Percentiles rank a stretch among this genome's conserved stretches.
Evolutionary conservation across 1,139 yeast species (phyloP).

Genomic region (Blastobotrys buckinghamii): DNA sequence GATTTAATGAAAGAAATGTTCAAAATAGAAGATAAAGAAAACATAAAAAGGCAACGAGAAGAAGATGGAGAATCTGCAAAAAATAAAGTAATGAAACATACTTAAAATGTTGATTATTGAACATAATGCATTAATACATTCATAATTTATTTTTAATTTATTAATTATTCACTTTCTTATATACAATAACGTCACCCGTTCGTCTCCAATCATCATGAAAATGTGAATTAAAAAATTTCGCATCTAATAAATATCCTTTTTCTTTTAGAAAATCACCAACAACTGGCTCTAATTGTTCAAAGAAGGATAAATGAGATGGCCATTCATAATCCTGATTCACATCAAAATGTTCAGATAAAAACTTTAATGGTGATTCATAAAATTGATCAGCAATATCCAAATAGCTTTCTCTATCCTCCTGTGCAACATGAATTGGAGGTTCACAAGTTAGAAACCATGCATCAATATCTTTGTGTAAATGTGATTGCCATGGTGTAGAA

Average conservation of each 20-base stretch:
- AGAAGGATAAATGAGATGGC: conserved; percentile 71
- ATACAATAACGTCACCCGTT: conserved; percentile 69
- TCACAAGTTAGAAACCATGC: conserved; percentile 86
- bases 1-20: background rate
- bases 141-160: background rate
- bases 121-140: too few species aligned
- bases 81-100: conserved; percentile 3
- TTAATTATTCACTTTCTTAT: conserved; percentile 22
- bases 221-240: conserved; percentile 66
- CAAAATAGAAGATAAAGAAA: background rate
- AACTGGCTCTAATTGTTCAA: conserved; percentile 51
- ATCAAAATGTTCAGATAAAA: conserved; percentile 35
- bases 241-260: conserved; percentile 34
- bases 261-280: conserved; percentile 39
- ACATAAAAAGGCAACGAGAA: conserved; percentile 7
- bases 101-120: too few species aligned
- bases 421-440: conserved; percentile 56
- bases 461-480: conserved; percentile 54
- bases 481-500: conserved; percentile 93
- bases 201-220: conserved; percentile 87
- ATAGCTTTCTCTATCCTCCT: conserved; percentile 41
- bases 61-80: conserved; percentile 2
- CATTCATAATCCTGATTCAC: conserved; percentile 42
- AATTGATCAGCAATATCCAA: conserved; percentile 84
- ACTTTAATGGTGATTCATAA: conserved; percentile 57